These are phyloP conservation scores for Trametes cingulata DNA, from an alignment of 768 basidiomycete species.

Conservation along the genomic window DNA sequence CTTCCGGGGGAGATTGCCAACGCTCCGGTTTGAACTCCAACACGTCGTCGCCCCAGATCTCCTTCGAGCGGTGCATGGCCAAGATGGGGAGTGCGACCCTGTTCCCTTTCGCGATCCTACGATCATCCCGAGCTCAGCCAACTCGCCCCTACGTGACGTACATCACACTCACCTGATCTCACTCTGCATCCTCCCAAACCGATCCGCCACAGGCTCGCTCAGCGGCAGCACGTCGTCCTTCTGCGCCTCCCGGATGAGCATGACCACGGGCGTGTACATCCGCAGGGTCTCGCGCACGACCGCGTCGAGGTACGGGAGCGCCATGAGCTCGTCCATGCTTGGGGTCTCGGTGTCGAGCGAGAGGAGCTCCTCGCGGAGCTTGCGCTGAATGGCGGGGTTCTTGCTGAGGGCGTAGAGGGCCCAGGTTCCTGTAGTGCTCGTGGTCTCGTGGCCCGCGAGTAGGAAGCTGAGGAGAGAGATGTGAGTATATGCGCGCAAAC, in stretches of 20 bases:
- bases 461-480: conserved; percentile 19
- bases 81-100: conserved; percentile 51
- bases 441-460: conserved; percentile 46
- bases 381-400: conserved; percentile 37
- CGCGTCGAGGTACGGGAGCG: conserved; percentile 69
- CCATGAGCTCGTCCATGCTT: conserved; percentile 67
- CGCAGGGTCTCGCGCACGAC: conserved; percentile 64
- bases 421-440: conserved; percentile 38
- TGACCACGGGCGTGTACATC: conserved; percentile 51
- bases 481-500: background rate
- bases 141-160: background rate
- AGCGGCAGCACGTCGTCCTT: conserved; percentile 56
- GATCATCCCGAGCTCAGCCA: background rate
- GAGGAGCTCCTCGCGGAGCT: conserved; percentile 42
- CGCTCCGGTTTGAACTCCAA: conserved; percentile 69
- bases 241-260: conserved; percentile 47
- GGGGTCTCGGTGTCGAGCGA: conserved; percentile 47
- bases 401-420: conserved; percentile 41
- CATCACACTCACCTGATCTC: conserved; percentile 21
- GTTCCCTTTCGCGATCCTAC: conserved; percentile 31
- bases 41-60: conserved; percentile 66
- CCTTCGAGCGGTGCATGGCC: conserved; percentile 50
- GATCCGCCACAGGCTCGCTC: conserved; percentile 29
- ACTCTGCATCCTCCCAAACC: conserved; percentile 19
- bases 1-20: conserved; percentile 53